phyloP scores from a whole-genome alignment of 306 rosid genomes.

The Quercus mongolica region DNA sequence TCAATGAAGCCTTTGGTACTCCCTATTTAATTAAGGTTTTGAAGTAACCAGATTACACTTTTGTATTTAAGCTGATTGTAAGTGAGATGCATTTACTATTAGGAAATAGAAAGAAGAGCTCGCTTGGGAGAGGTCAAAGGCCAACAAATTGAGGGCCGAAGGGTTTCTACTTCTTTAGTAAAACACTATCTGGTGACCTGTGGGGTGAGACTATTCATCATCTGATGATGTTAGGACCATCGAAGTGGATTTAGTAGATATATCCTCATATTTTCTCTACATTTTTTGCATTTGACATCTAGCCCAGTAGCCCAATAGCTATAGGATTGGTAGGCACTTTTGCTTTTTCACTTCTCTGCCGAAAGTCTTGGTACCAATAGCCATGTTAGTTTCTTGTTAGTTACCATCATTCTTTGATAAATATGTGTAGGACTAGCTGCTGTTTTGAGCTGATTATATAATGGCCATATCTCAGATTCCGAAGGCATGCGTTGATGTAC shows the following conservation, averaged over 20 bases:
- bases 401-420: slow-evolving; percentile 51
- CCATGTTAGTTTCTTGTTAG: background rate
- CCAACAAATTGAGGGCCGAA: slow-evolving; percentile 11
- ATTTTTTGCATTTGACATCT: background rate
- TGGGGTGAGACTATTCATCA: slow-evolving; percentile 18
- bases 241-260: background rate
- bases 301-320: slow-evolving; percentile 10
- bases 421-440: slow-evolving; percentile 1
- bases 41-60: too few species aligned
- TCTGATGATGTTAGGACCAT: slow-evolving; percentile 35
- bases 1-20: too few species aligned
- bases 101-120: slow-evolving; percentile 79
- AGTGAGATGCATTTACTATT: background rate
- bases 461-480: background rate
- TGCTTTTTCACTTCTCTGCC: slow-evolving; percentile 11
- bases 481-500: slow-evolving; percentile 3
- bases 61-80: too few species aligned
- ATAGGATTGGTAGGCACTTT: background rate
- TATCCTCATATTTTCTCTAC: too few species aligned
- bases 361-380: slow-evolving; percentile 12
- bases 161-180: too few species aligned
- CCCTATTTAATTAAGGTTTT: too few species aligned
- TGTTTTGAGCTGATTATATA: slow-evolving; percentile 25
- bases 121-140: slow-evolving; percentile 41
- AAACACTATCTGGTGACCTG: background rate